Conservation (phyloP, 2,329 filamentous ascomycete genomes). For the Xylaria sp. region DNA sequence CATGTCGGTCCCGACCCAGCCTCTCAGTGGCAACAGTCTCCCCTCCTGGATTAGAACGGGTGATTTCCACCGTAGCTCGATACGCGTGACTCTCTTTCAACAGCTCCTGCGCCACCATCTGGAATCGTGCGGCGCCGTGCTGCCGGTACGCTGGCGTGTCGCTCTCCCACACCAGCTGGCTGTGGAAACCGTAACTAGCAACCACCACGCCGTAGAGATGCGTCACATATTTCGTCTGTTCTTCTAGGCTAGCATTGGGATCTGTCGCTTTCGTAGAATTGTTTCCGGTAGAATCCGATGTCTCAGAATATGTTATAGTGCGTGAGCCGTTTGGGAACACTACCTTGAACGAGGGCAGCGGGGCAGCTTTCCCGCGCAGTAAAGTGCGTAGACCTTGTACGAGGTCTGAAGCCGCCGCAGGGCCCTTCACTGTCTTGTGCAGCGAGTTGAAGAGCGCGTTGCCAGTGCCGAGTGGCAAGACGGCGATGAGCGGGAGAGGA, state of each 20-base stretch:
- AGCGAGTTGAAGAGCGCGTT: conserved; percentile 69
- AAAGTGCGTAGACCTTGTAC: conserved; percentile 62
- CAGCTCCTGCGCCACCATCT: conserved; percentile 80
- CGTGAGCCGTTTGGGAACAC: conserved; percentile 64
- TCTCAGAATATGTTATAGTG: conserved; percentile 48
- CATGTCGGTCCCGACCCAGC: conserved; percentile 59
- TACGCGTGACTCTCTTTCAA: conserved; percentile 63
- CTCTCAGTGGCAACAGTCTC: background rate
- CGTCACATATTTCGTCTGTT: conserved; percentile 43
- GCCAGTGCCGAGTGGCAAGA: conserved; percentile 68
- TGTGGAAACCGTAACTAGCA: conserved; percentile 88
- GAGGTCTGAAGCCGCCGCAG: conserved; percentile 47
- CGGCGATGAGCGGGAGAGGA: conserved; percentile 51
- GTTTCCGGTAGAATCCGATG: background rate
- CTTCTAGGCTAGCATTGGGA: conserved; percentile 27
- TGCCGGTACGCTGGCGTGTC: conserved; percentile 82
- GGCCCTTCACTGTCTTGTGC: conserved; percentile 61
- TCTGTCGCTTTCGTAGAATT: background rate
- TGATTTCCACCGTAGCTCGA: conserved; percentile 49
- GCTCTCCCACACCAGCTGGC: conserved; percentile 86
- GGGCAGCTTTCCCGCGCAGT: conserved; percentile 58
- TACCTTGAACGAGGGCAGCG: conserved; percentile 67
- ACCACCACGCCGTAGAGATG: conserved; percentile 78
- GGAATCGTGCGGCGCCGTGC: conserved; percentile 78
- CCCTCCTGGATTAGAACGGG: conserved; percentile 29